Evolutionary conservation across 2,329 filamentous ascomycete species (phyloP).

Genomic region (Metarhizium humberi): DNA sequence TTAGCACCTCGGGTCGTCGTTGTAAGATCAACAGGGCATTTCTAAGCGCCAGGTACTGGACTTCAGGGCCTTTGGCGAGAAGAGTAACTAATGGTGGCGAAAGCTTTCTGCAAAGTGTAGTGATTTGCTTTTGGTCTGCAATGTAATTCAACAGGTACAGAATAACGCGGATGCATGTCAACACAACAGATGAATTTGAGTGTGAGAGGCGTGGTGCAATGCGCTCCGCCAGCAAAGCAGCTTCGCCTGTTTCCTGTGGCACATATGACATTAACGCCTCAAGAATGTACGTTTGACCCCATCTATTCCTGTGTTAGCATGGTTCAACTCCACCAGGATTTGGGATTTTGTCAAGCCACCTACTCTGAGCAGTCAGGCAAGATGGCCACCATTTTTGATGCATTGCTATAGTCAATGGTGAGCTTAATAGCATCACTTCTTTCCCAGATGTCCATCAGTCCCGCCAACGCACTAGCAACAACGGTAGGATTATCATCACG

Average conservation of each 20-base stretch:
- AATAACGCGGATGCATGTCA: slow-evolving; percentile 93
- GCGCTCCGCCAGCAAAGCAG: slow-evolving; percentile 80
- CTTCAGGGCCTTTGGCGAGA: slow-evolving; percentile 90
- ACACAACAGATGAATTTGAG: slow-evolving; percentile 90
- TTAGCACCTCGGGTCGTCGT: slow-evolving; percentile 80
- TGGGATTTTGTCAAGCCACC: slow-evolving; percentile 22
- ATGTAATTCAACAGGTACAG: slow-evolving; percentile 99
- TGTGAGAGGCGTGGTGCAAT: slow-evolving; percentile 94
- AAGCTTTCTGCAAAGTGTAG: slow-evolving; percentile 79
- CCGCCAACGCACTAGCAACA: slow-evolving; percentile 84
- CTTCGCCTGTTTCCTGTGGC: slow-evolving; percentile 82
- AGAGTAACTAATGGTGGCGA: slow-evolving; percentile 92
- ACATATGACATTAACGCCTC: slow-evolving; percentile 98
- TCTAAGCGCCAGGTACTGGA: slow-evolving; percentile 91
- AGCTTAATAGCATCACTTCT: slow-evolving; percentile 94
- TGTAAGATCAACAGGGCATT: slow-evolving; percentile 94
- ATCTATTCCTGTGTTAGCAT: slow-evolving; percentile 44
- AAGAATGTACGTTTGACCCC: slow-evolving; percentile 97
- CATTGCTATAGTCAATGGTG: slow-evolving; percentile 94
- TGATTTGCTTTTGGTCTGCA: slow-evolving; percentile 78
- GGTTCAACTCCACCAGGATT: not conserved
- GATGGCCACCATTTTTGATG: slow-evolving; percentile 96
- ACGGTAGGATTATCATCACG: slow-evolving; percentile 96
- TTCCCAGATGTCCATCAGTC: slow-evolving; percentile 97
- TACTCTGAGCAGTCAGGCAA: slow-evolving; percentile 95